Base-by-base conservation (phyloP, 2,329 filamentous ascomycete genomes). In the Talaromyces piceae region DNA sequence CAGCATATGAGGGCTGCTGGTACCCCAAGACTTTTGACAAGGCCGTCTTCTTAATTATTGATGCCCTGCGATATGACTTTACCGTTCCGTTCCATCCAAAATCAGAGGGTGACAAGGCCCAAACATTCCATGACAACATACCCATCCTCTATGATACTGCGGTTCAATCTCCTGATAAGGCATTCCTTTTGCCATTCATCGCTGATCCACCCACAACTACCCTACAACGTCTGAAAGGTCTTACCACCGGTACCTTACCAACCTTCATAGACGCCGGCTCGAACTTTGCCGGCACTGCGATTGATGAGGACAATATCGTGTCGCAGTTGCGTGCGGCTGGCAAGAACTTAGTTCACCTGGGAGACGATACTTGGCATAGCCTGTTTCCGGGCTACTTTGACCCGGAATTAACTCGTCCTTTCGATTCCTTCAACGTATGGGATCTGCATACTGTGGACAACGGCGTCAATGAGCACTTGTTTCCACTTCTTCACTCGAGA, bases 391-490 rank as follows among this genome's bases (percentile, higher is more conserved):
- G 79, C n/a, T 90, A 94, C 67, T 98, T 98, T 62, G 85, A 95
- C 66, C 74, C 83, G 7, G 87, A 91, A 51, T 81, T 96, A 51
- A 95, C 91, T 59, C 82, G 78, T 59, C 82, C 93, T 0, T 98
- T 95, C 67, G 91, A 97, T 67, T 97, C 91, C 55, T 95, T 98
- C 73, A 96, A 97, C 63, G 93, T 97, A 5, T 96, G 90, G 89
- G 93, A 98, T 67, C 71, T 98, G 61, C 90, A 97, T 67, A 97
- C 93, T 0, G 88, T 98, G 2, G 93, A 98, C 65, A 91, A 96
- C 63, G 93, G 93, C 1, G 93, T 98, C 22, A 86, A 85, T 11
- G 87, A 95, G 59, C 87, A 97, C 69, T 83, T 98, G 5, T 69
- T 72, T 52, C 93, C 93, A 1, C 77, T 97, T 2, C 70, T 98